Percentiles rank a stretch among this genome's conserved stretches.
Conservation (phyloP, 2,329 filamentous ascomycete species). For the Diplodia seriata region DNA sequence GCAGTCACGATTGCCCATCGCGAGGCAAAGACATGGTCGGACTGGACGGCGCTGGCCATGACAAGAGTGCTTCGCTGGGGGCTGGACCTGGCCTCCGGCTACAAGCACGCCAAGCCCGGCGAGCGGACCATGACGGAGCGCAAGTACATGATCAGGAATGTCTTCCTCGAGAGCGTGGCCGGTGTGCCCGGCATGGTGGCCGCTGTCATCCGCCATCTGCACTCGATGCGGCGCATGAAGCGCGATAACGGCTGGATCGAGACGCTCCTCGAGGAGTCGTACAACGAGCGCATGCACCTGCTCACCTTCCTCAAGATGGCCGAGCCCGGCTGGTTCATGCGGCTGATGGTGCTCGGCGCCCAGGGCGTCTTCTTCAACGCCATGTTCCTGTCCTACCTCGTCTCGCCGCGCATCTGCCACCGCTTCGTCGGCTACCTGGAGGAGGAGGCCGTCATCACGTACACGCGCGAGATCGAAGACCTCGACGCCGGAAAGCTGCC, state of each 20-base stretch:
- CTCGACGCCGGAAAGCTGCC: conserved; percentile 85
- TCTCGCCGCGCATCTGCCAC: conserved; percentile 87
- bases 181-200: conserved; percentile 97
- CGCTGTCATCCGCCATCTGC: conserved; percentile 89
- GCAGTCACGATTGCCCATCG: conserved; percentile 78
- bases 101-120: conserved; percentile 71
- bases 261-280: conserved; percentile 85
- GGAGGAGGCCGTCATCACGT: conserved; percentile 95
- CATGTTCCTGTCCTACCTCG: conserved; percentile 86
- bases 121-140: conserved; percentile 77
- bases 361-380: conserved; percentile 98
- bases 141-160: conserved; percentile 88
- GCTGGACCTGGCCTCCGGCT: conserved; percentile 83
- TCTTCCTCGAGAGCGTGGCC: conserved; percentile 94
- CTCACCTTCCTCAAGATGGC: conserved; percentile 92
- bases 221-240: conserved; percentile 83
- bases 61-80: conserved; percentile 78
- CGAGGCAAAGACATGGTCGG: conserved; percentile 72
- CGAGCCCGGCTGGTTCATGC: conserved; percentile 87
- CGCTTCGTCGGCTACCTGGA: conserved; percentile 97
- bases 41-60: conserved; percentile 78
- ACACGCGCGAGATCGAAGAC: conserved; percentile 86
- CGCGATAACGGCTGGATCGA: conserved; percentile 97
- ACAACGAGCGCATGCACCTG: conserved; percentile 93
- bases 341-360: conserved; percentile 85